Base-by-base conservation (phyloP, 768 basidiomycete species). In the Suillus subaureus region DNA sequence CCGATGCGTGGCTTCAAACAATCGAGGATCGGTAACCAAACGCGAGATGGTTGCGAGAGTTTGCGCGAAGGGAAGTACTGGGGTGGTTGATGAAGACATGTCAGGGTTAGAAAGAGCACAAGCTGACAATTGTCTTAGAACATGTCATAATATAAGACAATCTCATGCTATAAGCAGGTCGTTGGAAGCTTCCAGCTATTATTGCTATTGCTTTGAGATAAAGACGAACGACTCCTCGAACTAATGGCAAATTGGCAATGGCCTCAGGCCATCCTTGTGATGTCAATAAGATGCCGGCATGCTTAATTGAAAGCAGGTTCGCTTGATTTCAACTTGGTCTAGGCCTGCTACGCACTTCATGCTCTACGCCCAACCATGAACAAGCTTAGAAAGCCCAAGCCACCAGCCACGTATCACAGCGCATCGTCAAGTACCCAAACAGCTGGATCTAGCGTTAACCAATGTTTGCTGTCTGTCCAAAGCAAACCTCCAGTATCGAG, bases 1-100 rank as follows among this genome's bases (percentile, higher is more conserved):
- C 90, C 94, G 21, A 94, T 85, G 40, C 80, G 81, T 12, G 94
- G 94, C n/a, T 64, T 72, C 33, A 77, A n/a, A 80, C 11, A 90
- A 82, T 15, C 71, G 70, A 21, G 64, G 66, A 69, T 70, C 55
- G 61, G 72, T 62, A 51, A 75, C 64, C 66, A 73, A 64, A 33
- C 16, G 55, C 15, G 61, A 60, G 61, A 62, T 51, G 16, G 37
- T 62, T 8, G 55, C 61, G 7, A 60, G 33, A 62, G 55, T 62
- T 62, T 62, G 61, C 7, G 21, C 23, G 16, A 35, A 60, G 37
- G 49, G 61, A 33, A 62, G 43, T 61, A n/a, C 37, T 58, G 52
- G 52, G 52, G 28, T 21, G 52, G 16, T 4, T 54, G 43, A 21
- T 61, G 61, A 18, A 35, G 55, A 18, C 61, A 55, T 62, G 61